These are phyloP conservation scores for Suillus placidus DNA, from an alignment of 768 basidiomycete genomes.

Conservation along the genomic window DNA sequence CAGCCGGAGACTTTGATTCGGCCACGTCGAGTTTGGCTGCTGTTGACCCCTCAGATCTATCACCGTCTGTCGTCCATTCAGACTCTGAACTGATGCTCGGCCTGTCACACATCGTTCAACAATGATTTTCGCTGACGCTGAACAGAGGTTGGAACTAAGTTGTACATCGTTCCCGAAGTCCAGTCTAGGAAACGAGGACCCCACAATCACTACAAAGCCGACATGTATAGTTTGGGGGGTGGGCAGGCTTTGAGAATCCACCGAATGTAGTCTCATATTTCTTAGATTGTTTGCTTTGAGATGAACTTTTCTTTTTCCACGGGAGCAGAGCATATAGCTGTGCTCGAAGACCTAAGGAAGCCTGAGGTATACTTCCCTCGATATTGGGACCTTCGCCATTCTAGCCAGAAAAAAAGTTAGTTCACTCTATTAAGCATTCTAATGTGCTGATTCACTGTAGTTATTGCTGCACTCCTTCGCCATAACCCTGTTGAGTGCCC, in stretches of 20 bases:
- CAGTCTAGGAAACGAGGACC: conserved; percentile 61
- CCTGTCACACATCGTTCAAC: conserved; percentile 27
- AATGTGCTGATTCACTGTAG: conserved; percentile 37
- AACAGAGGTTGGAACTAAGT: conserved; percentile 82
- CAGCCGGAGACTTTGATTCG: conserved; percentile 92
- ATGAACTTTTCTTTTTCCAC: conserved; percentile 90
- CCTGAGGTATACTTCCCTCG: conserved; percentile 76
- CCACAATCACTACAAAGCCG: conserved; percentile 85
- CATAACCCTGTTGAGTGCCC: conserved; percentile 82
- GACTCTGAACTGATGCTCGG: conserved; percentile 80
- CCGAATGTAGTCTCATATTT: conserved; percentile 6
- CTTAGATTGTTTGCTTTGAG: conserved; percentile 93
- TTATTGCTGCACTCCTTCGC: conserved; percentile 78
- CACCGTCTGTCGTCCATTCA: conserved; percentile 43
- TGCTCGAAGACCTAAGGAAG: conserved; percentile 77
- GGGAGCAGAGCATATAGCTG: conserved; percentile 81
- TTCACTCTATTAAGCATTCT: conserved; percentile 18
- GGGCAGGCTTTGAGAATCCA: conserved; percentile 28
- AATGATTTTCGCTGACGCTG: background rate
- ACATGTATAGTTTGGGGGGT: conserved; percentile 95
- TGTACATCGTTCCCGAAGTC: conserved; percentile 95
- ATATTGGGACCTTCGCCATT: conserved; percentile 64
- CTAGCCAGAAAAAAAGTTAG: conserved; percentile 72
- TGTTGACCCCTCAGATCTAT: conserved; percentile 72
- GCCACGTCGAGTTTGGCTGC: conserved; percentile 82